Evolutionary conservation across 495 filamentous ascomycete genomes (phyloP).

Genomic region (Daldinia loculata): DNA sequence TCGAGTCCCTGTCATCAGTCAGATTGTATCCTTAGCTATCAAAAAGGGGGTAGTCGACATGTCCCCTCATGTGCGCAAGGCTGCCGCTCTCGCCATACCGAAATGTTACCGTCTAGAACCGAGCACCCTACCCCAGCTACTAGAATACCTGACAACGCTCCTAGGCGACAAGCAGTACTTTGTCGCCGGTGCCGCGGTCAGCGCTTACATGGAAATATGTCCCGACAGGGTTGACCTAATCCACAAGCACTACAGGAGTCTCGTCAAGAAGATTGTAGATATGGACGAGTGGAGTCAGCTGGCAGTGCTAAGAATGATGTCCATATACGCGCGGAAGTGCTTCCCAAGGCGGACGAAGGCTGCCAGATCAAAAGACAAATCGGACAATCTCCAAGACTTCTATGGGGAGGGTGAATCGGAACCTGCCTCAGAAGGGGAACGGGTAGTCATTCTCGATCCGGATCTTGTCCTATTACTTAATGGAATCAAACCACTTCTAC

Average conservation of each 20-base stretch:
- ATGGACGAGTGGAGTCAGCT: conserved; percentile 99
- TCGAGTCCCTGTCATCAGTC: conserved; percentile 94
- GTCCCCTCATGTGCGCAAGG: conserved; percentile 91
- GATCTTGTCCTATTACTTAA: conserved; percentile 86
- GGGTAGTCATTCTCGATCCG: conserved; percentile 72
- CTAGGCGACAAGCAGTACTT: conserved; percentile 93
- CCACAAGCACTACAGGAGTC: conserved; percentile 83
- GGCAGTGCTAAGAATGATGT: conserved; percentile 80
- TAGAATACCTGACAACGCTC: conserved; percentile 78
- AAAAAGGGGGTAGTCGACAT: conserved; percentile 92
- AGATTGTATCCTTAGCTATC: conserved; percentile 96
- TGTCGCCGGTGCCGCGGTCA: conserved; percentile 90
- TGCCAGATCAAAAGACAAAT: conserved; percentile 48
- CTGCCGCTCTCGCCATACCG: conserved; percentile 92
- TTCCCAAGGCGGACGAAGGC: conserved; percentile 78
- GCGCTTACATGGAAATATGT: conserved; percentile 88
- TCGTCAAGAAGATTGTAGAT: conserved; percentile 91
- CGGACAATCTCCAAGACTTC: conserved; percentile 69
- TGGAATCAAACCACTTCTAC: conserved; percentile 81
- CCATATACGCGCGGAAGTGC: conserved; percentile 83
- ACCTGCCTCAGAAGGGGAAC: conserved; percentile 60
- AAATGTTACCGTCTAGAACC: conserved; percentile 97
- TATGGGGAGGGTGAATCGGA: conserved; percentile 68
- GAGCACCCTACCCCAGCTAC: conserved; percentile 79
- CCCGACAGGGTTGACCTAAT: conserved; percentile 85